phyloP scores from a whole-genome alignment of 2,329 filamentous ascomycete genomes.

The Fusarium nisikadoi region DNA sequence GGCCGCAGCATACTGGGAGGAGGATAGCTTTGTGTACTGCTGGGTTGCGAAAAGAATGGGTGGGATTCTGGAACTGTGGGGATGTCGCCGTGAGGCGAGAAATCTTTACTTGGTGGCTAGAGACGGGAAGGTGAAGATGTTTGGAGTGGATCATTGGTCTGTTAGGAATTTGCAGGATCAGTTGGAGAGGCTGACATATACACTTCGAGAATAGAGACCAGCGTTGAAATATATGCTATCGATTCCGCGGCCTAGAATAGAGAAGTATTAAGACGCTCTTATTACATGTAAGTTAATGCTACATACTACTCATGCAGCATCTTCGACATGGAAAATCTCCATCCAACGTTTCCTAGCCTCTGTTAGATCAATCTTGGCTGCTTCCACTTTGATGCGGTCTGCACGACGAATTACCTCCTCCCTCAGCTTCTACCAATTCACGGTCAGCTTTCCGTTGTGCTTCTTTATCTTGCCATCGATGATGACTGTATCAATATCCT shows the following conservation, averaged over 20 bases:
- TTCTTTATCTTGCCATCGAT: background rate
- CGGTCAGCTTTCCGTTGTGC: background rate
- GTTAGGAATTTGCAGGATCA: background rate
- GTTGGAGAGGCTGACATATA: background rate
- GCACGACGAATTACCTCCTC: background rate
- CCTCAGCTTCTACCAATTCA: background rate
- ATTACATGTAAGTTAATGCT: no score
- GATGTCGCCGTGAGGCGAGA: background rate
- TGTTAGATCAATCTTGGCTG: background rate
- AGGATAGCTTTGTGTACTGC: background rate
- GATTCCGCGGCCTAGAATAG: no score
- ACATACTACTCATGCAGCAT: no score
- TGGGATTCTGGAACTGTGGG: background rate
- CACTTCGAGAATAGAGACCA: background rate
- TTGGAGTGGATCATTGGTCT: background rate
- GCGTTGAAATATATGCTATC: no score
- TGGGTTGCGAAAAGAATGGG: background rate
- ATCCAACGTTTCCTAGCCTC: background rate
- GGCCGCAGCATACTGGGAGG: background rate
- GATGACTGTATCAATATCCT: background rate
- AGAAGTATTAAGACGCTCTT: no score
- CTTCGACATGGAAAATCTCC: background rate
- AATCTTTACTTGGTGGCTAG: background rate
- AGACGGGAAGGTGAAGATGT: background rate
- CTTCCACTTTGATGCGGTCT: background rate